Evolutionary conservation across 2,329 filamentous ascomycete species (phyloP), one percentile per base, ranked within the genome.

Genomic region (Leptographium procerum): DNA sequence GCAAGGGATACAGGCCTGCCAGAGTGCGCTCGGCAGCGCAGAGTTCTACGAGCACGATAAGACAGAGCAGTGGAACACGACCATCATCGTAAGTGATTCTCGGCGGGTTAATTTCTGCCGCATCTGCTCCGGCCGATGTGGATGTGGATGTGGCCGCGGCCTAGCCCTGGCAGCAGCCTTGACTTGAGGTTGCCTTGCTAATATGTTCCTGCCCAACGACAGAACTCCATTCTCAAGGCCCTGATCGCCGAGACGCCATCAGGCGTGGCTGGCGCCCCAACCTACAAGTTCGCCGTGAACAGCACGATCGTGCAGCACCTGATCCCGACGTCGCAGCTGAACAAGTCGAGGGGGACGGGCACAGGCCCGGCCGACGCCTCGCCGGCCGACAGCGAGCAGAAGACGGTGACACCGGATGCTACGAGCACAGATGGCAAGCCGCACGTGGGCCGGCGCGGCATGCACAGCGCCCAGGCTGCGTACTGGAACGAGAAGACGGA

Each of bases 291-390:
- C 75, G 89, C 91, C 66, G 91, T 95, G 75, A 97, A 96, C 80
- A 95, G 89, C 78, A 97, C 92, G 64, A 96, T 97, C 69, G 95
- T 97, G 66, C 92, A 99, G 77, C 92, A 97, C 76, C 79, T 92
- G 36, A 83, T 87, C 24, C 82, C 86, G 57, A 86, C 83, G 14
- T 81, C 83, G 33, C 76, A 82, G 58, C 75, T 84, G 55, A 86
- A 83, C 74, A 84, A 83, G 73, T 70, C 82, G 61, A 77, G 77
- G 64, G 76, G 81, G 62, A 77, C 73, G 65, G 73, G 78, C 66
- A 70, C 70, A 62, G 72, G 74, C 61, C 51, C 50, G 1, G 67
- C 71, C 52, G 76, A 78, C 61, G 73, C 79, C 65, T 76, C 80
- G n/a, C 75, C 75, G 57, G 80, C 78, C 56, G 81, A 80, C 69